Conservation (phyloP, 495 filamentous ascomycete species). For the Melanomma pulvis-pyrius region DNA sequence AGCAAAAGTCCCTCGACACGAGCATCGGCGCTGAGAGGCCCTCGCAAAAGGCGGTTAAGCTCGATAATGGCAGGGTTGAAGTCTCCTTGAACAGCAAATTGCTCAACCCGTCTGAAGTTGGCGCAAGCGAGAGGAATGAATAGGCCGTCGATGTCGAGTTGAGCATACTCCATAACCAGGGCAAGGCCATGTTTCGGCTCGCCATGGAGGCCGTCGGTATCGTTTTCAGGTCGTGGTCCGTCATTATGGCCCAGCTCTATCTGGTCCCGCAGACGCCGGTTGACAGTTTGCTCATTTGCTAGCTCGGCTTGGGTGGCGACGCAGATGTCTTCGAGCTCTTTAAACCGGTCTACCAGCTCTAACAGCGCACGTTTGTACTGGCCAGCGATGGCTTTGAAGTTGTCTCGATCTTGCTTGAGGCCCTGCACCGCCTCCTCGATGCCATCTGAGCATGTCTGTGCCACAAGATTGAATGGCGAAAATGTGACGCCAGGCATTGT, state of each 20-base stretch:
- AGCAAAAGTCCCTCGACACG: slow-evolving; percentile 24
- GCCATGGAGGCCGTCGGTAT: background rate
- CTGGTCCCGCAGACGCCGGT: background rate
- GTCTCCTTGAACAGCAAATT: background rate
- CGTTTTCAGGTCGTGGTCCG: background rate
- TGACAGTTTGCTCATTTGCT: background rate
- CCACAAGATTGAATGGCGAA: background rate
- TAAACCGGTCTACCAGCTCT: background rate
- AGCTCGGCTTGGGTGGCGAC: slow-evolving; percentile 23
- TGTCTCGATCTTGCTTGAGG: slow-evolving; percentile 22
- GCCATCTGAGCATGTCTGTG: slow-evolving; percentile 1
- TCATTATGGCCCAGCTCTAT: background rate
- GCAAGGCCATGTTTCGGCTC: background rate
- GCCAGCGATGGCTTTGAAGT: background rate
- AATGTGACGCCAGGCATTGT: background rate
- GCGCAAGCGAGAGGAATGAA: background rate
- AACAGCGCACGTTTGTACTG: slow-evolving; percentile 20
- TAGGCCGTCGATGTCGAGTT: background rate
- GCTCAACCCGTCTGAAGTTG: background rate
- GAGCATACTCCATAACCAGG: background rate
- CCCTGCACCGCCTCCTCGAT: background rate
- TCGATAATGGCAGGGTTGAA: background rate
- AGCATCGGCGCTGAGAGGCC: background rate
- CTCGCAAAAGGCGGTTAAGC: slow-evolving; percentile 7
- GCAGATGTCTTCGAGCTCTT: slow-evolving; percentile 13